These are phyloP conservation scores for Lasiosphaeriaceae sp. DNA, from an alignment of 495 filamentous ascomycete genomes.

Conservation along the genomic window DNA sequence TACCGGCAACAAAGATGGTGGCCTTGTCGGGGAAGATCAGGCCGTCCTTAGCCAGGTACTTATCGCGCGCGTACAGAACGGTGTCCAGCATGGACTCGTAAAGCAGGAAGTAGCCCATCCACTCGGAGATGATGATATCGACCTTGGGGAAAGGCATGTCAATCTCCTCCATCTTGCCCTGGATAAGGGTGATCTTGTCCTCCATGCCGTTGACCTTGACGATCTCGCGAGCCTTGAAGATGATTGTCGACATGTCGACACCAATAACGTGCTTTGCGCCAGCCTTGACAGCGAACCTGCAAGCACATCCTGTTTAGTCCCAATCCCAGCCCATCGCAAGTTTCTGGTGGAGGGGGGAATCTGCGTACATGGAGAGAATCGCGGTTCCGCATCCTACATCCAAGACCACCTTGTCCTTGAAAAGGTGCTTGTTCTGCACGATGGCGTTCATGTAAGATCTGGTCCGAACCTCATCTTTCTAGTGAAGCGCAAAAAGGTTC, in stretches of 20 bases:
- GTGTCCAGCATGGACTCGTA: slow-evolving; percentile 97
- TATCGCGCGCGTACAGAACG: slow-evolving; percentile 82
- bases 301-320: neutral
- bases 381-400: slow-evolving; percentile 93
- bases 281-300: slow-evolving; percentile 79
- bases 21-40: slow-evolving; percentile 90
- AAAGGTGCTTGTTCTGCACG: slow-evolving; percentile 87
- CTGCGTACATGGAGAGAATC: slow-evolving; percentile 74
- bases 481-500: slow-evolving; percentile 6
- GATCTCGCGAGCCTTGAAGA: slow-evolving; percentile 81
- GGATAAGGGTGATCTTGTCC: slow-evolving; percentile 73
- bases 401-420: slow-evolving; percentile 84
- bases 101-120: slow-evolving; percentile 94
- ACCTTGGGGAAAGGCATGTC: slow-evolving; percentile 74
- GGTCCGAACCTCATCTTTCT: slow-evolving; percentile 99
- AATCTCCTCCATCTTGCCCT: slow-evolving; percentile 92
- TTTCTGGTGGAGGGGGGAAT: neutral
- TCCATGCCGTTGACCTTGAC: slow-evolving; percentile 75
- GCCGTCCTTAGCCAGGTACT: slow-evolving; percentile 69
- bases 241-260: slow-evolving; percentile 92
- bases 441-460: slow-evolving; percentile 95
- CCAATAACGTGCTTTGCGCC: slow-evolving; percentile 88
- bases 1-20: slow-evolving; percentile 79
- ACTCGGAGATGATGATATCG: slow-evolving; percentile 94
- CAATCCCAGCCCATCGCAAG: neutral